phyloP scores from a whole-genome alignment of 106 monocot species.

The Acorus gramineus region DNA sequence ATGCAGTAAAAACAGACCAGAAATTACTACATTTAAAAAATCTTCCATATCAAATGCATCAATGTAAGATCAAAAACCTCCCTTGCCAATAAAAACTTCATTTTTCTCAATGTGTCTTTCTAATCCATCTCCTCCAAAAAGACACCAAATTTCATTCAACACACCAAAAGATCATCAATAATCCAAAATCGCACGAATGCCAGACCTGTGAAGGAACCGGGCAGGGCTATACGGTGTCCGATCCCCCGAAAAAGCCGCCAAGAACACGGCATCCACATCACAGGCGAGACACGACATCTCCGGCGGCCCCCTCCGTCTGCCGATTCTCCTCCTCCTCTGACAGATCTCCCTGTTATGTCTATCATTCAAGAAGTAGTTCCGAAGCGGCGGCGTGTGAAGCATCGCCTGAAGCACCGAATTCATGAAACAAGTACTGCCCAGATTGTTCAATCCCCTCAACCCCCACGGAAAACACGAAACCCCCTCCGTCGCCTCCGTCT shows the following conservation, averaged over 20 bases:
- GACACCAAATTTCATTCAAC: too few relatives aligned
- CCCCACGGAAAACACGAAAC: conserved; percentile 18
- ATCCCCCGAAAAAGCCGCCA: conserved; percentile 43
- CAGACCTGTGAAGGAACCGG: conserved; percentile 52
- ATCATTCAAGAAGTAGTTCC: conserved; percentile 37
- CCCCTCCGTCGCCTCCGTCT: neutral
- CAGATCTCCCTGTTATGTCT: conserved; percentile 23
- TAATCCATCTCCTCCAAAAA: too few relatives aligned
- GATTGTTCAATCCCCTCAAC: conserved; percentile 52
- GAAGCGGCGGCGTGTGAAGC: conserved; percentile 42
- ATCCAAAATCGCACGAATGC: neutral
- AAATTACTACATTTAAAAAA: too few relatives aligned
- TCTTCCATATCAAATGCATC: too few relatives aligned
- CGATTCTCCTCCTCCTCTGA: conserved; percentile 28
- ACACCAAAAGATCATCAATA: neutral
- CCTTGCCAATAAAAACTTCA: too few relatives aligned
- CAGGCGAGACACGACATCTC: conserved; percentile 38
- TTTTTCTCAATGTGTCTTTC: too few relatives aligned
- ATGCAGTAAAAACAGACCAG: too few relatives aligned
- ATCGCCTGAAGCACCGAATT: conserved; percentile 58
- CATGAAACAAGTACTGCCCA: conserved; percentile 71
- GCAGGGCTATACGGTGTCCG: conserved; percentile 50
- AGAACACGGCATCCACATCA: conserved; percentile 28
- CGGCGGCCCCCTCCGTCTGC: conserved; percentile 4
- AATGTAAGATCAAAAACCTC: too few relatives aligned